Base-by-base conservation (phyloP, 2,329 filamentous ascomycete species). In the Gaeumannomyces tritici region DNA sequence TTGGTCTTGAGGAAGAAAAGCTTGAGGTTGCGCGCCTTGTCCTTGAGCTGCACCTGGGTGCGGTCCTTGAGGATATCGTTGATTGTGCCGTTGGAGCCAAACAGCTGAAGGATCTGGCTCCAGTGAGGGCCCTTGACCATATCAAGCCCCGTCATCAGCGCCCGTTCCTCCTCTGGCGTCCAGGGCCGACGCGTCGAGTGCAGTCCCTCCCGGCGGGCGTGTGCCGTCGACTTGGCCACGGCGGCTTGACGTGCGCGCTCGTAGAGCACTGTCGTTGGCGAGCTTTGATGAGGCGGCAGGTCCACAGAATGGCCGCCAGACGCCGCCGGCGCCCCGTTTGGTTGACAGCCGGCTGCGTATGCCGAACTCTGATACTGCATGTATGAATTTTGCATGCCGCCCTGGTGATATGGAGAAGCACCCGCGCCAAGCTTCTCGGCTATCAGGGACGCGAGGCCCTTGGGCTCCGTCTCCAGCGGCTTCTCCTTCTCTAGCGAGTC, bases 1-100 rank as follows among this genome's bases (percentile, higher is more conserved):
- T 91, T 91, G 24, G 89, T 93, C 77, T 96, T 96, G 62, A 96
- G 77, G 74, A 96, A 96, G 76, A 95, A 96, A 0, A 96, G 77
- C 73, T 96, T 96, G 59, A 96, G 76, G 66, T 96, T 96, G 60
- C 91, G 82, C 0, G 91, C 91, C 74, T 96, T 96, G 71, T 96
- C 91, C 73, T 96, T 96, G 15, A 96, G 80, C 71, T 96, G 92
- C 0, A 96, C 92, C 70, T 96, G 91, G 57, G 92, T 96, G 42
- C 91, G 84, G 71, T 96, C 92, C 68, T 93, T 93, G 26, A 96
- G 80, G 28, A 93, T 89, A 68, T 93, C 89, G 58, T 87, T 93
- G 28, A 93, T 84, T 0, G 88, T 89, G 6, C 92, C 92, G 55
- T 88, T 89, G 0, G 85, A 83, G 0, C 92, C 92, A 71, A 93